Evolutionary conservation across 225 moss, liverwort and hornwort genomes (phyloP).

Genomic region (Bryoerythrophyllum caledonicum): DNA sequence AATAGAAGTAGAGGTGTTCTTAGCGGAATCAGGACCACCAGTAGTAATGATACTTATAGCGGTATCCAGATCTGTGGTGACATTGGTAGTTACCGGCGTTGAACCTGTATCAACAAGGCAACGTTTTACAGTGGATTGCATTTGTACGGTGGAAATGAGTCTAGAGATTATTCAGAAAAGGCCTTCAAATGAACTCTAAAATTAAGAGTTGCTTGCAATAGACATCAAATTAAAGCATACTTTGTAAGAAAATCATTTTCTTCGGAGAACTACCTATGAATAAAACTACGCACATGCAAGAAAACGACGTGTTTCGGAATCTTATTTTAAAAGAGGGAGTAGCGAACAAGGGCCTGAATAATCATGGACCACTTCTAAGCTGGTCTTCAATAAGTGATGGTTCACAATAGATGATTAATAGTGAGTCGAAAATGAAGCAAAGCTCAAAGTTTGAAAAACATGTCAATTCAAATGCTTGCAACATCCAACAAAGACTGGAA

Average conservation of each 20-base stretch:
- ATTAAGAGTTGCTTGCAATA: too few species aligned
- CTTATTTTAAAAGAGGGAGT: too few species aligned
- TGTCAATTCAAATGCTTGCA: not conserved
- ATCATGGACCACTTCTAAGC: not conserved
- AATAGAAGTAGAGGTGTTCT: not conserved
- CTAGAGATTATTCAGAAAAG: not conserved
- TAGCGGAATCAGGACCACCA: not conserved
- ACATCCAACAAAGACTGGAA: not conserved
- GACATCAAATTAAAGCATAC: too few species aligned
- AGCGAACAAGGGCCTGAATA: not conserved
- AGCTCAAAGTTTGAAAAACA: not conserved
- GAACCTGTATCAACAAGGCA: not conserved
- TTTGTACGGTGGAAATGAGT: not conserved
- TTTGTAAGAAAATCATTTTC: too few species aligned
- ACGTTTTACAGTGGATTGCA: not conserved
- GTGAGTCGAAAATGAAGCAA: not conserved
- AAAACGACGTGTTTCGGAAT: too few species aligned
- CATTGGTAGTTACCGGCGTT: not conserved
- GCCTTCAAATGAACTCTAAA: not conserved
- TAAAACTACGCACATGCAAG: too few species aligned
- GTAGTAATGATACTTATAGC: not conserved
- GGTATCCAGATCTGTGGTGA: not conserved
- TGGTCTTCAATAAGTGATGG: not conserved
- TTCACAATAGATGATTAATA: not conserved
- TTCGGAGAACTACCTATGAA: too few species aligned